These are phyloP conservation scores for Auxenochlorella protothecoides DNA, from an alignment of 139 green algal genomes.

Conservation along the genomic window DNA sequence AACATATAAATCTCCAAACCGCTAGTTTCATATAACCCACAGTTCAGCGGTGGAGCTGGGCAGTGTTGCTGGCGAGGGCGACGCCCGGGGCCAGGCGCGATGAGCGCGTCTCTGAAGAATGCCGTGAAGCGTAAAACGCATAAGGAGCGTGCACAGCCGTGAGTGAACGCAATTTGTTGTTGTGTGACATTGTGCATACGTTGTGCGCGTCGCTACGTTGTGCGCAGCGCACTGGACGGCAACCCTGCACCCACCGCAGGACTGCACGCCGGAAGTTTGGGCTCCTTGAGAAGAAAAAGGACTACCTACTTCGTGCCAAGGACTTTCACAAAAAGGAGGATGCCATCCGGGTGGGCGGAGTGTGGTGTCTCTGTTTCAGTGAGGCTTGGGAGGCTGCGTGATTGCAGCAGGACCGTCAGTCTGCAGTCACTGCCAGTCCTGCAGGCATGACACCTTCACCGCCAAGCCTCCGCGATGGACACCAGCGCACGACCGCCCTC, in stretches of 20 bases:
- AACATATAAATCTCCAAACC: no score
- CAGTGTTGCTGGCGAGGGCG: no score
- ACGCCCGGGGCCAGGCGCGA: neutral
- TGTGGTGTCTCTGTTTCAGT: neutral
- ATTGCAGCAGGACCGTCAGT: no score
- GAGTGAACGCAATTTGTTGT: conserved; percentile 18
- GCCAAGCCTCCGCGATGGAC: no score
- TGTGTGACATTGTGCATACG: neutral
- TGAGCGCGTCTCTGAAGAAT: conserved; percentile 70
- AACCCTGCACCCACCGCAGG: conserved; percentile 18
- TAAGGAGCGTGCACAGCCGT: conserved; percentile 93
- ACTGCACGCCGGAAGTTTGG: conserved; percentile 50
- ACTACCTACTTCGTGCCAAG: conserved; percentile 82
- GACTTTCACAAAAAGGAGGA: conserved; percentile 93
- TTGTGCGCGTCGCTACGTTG: neutral
- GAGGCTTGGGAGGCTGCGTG: neutral
- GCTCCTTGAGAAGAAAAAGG: conserved; percentile 95
- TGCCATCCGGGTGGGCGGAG: conserved; percentile 55
- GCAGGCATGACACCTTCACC: no score
- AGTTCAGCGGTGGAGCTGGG: no score
- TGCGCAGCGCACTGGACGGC: neutral
- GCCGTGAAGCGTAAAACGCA: conserved; percentile 87
- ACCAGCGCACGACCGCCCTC: neutral
- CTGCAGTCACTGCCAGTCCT: no score
- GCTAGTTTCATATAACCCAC: no score